Base-by-base conservation (phyloP, 2,329 filamentous ascomycete genomes). In the Aspergillus pseudoterreus region DNA sequence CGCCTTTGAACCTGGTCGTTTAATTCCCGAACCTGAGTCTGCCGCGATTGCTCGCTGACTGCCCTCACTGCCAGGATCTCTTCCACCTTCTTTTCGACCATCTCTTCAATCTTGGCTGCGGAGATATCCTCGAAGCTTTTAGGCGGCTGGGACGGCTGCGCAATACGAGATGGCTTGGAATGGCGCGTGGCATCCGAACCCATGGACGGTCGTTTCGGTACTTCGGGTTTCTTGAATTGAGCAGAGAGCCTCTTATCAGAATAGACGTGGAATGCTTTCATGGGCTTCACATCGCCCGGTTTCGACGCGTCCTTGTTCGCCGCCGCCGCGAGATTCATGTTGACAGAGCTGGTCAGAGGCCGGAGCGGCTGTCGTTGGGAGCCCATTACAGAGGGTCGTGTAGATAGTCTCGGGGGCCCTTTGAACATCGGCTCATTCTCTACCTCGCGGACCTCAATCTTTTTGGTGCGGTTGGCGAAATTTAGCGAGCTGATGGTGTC, bases 381-480 rank as follows among this genome's bases (percentile, higher is more conserved):
- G 6, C 75, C 76, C 3, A 70, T 63, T n/a, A 75, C 50, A 15
- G 57, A 73, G 58, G 59, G 68, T 62, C 60, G 72, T 60, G 57
- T 63, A 11, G 65, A 72, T n/a, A 80, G 76, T 50, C 83, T 80
- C 24, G 86, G 83, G 50, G 83, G 81, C 49, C 88, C 85, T 66
- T 88, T 90, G 75, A 90, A 95, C 38, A 96, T 86, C 4, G 95
- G 87, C 65, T 96, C 91, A 65, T 97, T 97, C 71, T 97, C 92
- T 52, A 96, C 89, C 70, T 97, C 94, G 46, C 90, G 86, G 10
- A 96, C 87, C 70, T 97, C 92, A 60, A 97, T 96, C 64, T 95
- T 90, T 77, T 96, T 96, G 21, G 92, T 95, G 10, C 92, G 83
- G 47, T 94, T 96, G 64, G 92, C 94, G 64, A 97, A 94, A 66